These are phyloP conservation scores for Waltiozyma sp. DNA, from an alignment of 1,139 yeast genomes.

Conservation along the genomic window DNA sequence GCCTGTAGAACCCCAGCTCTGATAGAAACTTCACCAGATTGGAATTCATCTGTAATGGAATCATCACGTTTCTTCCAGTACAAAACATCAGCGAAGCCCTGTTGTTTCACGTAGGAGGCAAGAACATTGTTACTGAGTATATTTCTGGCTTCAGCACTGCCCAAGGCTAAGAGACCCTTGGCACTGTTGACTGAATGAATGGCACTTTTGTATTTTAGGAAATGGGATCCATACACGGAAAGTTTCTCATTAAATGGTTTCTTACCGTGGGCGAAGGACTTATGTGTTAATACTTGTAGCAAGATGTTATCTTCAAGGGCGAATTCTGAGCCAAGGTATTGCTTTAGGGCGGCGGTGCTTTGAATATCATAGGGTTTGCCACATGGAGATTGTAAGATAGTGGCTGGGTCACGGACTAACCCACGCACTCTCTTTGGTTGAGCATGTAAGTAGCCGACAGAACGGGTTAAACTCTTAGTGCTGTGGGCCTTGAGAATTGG, in stretches of 20 bases:
- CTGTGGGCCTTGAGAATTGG: background rate
- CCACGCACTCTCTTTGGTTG: slow-evolving; percentile 62
- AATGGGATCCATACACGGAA: slow-evolving; percentile 66
- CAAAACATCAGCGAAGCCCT: slow-evolving; percentile 41
- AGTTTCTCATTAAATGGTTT: slow-evolving; percentile 84
- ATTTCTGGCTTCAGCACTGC: slow-evolving; percentile 41
- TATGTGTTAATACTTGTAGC: slow-evolving; percentile 79
- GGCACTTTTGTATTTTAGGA: slow-evolving; percentile 43
- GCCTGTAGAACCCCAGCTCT: slow-evolving; percentile 66
- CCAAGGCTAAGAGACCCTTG: slow-evolving; percentile 42
- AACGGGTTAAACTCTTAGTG: slow-evolving; percentile 5
- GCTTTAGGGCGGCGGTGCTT: slow-evolving; percentile 5
- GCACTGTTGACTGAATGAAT: slow-evolving; percentile 19
- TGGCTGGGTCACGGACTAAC: slow-evolving; percentile 64
- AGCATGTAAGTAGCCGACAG: slow-evolving; percentile 26
- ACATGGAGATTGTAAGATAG: slow-evolving; percentile 40
- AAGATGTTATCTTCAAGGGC: slow-evolving; percentile 32
- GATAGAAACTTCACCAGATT: slow-evolving; percentile 46
- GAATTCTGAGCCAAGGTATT: slow-evolving; percentile 19
- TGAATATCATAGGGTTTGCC: slow-evolving; percentile 47
- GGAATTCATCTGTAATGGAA: slow-evolving; percentile 37
- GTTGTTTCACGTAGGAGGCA: slow-evolving; percentile 40
- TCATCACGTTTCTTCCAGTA: slow-evolving; percentile 65
- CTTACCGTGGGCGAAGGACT: slow-evolving; percentile 85
- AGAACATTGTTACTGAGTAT: slow-evolving; percentile 39